Evolutionary conservation across 495 filamentous ascomycete genomes (phyloP), one percentile per base, ranked within the genome.

Genomic region (Pyrenula massariospora): DNA sequence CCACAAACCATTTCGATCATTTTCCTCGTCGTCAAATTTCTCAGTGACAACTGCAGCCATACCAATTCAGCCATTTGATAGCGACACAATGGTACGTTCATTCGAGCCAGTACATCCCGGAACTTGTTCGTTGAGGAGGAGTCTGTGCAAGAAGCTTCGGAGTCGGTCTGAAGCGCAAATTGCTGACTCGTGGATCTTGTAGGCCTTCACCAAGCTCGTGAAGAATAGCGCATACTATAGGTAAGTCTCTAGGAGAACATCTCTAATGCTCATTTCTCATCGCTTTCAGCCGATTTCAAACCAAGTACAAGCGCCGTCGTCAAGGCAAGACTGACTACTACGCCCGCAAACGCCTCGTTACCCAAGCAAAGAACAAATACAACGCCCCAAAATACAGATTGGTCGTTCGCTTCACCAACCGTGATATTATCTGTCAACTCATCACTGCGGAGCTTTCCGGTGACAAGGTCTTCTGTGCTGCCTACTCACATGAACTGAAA

Each of bases 311-410:
- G 78, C 90, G 93, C 73, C 86, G 93, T 72, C 85, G 93, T 61
- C 72, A 84, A 73, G 93, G 93, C 73, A 99, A 97, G 87, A 99
- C 93, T 77, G 93, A 99, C 73, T 99, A 99, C 88, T 97, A 96
- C 74, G 93, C 93, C 70, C 93, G 93, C 78, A 96, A 96, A 86
- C 87, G 93, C 68, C 81, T 99, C 76, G 94, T 95, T 84, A 91
- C 89, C 77, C 93, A 99, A 82, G 93, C 93, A 76, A 99, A 97
- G 90, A 97, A 97, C 89, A 97, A 97, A 84, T 98, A 96, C 87
- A 93, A 91, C 75, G 87, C 92, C 52, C 92, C 93, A 73, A 99
- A 99, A 82, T 96, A 99, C 85, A 88, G 93, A 70, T 87, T 99
- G 70, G 93, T 99, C 57, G 92, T 99, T 70, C 92, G 93, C 73